Evolutionary conservation across 192 early-diverging fungal genomes (phyloP).

Genomic region (Backusella morwellensis): DNA sequence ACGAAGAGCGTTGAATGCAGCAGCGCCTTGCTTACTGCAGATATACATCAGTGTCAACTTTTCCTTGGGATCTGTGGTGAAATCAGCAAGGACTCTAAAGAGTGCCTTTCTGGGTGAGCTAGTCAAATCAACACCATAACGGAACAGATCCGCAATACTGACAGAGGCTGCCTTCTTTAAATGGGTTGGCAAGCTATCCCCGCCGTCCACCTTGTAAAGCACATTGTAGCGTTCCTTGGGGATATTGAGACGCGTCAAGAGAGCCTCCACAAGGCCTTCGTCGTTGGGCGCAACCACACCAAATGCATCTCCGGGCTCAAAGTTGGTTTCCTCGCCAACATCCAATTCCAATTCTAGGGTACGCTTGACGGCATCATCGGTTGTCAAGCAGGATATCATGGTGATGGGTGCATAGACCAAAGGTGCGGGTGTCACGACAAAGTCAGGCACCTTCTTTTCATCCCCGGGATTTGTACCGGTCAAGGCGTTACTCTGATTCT

Average conservation of each 20-base stretch:
- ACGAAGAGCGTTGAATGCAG: slow-evolving; percentile 65
- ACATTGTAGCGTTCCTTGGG: slow-evolving; percentile 30
- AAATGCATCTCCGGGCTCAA: slow-evolving; percentile 80
- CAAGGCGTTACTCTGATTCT: not conserved
- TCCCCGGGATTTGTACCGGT: not conserved
- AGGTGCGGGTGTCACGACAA: slow-evolving; percentile 43
- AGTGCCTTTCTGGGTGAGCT: slow-evolving; percentile 75
- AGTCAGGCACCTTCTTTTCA: slow-evolving; percentile 32
- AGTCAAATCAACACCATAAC: slow-evolving; percentile 75
- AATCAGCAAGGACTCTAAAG: slow-evolving; percentile 80
- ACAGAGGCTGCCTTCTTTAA: slow-evolving; percentile 42
- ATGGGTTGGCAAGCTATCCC: slow-evolving; percentile 54
- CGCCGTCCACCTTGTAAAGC: slow-evolving; percentile 40
- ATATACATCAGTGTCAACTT: slow-evolving; percentile 77
- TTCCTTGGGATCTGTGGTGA: slow-evolving; percentile 65
- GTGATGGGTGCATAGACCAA: slow-evolving; percentile 54
- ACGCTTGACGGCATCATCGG: slow-evolving; percentile 68
- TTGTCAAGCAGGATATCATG: slow-evolving; percentile 58
- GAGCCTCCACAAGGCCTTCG: slow-evolving; percentile 60
- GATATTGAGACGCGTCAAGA: slow-evolving; percentile 61
- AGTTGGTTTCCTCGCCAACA: slow-evolving; percentile 36
- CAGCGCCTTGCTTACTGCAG: slow-evolving; percentile 72
- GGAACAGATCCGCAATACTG: slow-evolving; percentile 63
- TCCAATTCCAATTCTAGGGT: slow-evolving; percentile 62
- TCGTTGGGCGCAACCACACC: slow-evolving; percentile 88